Percentiles rank a stretch among this genome's conserved stretches.
Conservation (phyloP, 805 yeast species). For the Cyberlindnera americana region DNA sequence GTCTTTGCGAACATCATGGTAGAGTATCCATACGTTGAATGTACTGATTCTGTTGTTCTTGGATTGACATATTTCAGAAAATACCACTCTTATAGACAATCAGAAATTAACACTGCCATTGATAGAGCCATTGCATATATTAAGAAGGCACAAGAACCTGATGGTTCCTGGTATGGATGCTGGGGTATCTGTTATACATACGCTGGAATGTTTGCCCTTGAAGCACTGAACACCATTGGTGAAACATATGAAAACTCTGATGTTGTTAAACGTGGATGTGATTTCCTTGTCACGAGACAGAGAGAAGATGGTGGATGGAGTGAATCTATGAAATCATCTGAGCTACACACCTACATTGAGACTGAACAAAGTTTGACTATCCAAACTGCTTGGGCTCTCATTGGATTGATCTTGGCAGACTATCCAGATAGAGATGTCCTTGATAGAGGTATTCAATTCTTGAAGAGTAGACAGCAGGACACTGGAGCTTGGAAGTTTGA, state of each 20-base stretch:
- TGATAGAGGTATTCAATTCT: constrained; percentile 54
- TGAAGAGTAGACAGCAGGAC: constrained; percentile 61
- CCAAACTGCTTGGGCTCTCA: constrained; percentile 90
- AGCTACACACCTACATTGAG: constrained; percentile 70
- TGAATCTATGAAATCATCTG: constrained; percentile 89
- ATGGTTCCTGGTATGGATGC: constrained; percentile 97
- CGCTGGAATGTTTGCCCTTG: constrained; percentile 97
- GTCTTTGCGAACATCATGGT: constrained; percentile 98
- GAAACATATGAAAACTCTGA: constrained; percentile 58
- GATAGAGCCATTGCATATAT: constrained; percentile 72
- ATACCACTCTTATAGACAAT: constrained; percentile 58
- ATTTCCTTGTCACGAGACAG: constrained; percentile 73
- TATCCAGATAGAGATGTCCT: constrained; percentile 71
- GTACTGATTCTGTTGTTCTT: constrained; percentile 91
- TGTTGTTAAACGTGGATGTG: constrained; percentile 73
- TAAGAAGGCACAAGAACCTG: constrained; percentile 58
- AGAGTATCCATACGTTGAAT: constrained; percentile 96
- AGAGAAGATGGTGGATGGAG: constrained; percentile 96
- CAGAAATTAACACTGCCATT: constrained; percentile 67
- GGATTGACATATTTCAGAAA: constrained; percentile 79
- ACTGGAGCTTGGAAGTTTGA: constrained; percentile 88
- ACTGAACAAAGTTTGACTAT: constrained; percentile 64
- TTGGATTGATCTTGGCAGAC: constrained; percentile 74
- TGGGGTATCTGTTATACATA: constrained; percentile 98
- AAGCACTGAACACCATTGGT: constrained; percentile 75